Evolutionary conservation across 2,329 filamentous ascomycete genomes (phyloP).

Genomic region (Tolypocladium tundrense): DNA sequence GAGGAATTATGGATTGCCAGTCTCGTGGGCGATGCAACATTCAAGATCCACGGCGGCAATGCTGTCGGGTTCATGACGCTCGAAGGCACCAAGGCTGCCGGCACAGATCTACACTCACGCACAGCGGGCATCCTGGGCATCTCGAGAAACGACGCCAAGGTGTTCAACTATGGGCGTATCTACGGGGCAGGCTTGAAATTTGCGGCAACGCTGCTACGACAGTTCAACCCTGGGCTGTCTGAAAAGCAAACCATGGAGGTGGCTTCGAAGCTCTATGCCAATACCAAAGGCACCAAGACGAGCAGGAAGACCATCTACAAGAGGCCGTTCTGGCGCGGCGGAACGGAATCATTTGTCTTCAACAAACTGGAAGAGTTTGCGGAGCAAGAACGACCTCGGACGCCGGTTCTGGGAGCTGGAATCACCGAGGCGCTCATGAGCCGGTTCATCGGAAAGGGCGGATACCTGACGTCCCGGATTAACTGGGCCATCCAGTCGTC

Average conservation of each 20-base stretch:
- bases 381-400: constrained; percentile 82
- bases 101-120: constrained; percentile 88
- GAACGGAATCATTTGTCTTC: constrained; percentile 96
- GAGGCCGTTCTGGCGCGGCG: constrained; percentile 83
- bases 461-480: constrained; percentile 90
- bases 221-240: constrained; percentile 81
- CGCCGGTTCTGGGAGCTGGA: constrained; percentile 84
- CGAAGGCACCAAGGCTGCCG: constrained; percentile 87
- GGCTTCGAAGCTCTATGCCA: constrained; percentile 71
- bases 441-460: constrained; percentile 76
- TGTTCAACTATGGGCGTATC: constrained; percentile 98
- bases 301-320: constrained; percentile 62
- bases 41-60: constrained; percentile 90
- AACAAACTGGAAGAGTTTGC: constrained; percentile 98
- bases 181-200: constrained; percentile 97
- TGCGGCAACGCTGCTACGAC: constrained; percentile 76
- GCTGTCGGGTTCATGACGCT: constrained; percentile 98
- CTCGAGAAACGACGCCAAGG: constrained; percentile 86
- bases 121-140: constrained; percentile 90
- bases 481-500: constrained; percentile 99
- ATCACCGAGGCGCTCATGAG: constrained; percentile 94
- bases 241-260: constrained; percentile 69
- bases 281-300: constrained; percentile 85
- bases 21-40: constrained; percentile 86
- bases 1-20: constrained; percentile 98